Evolutionary conservation across 768 basidiomycete species (phyloP).

Genomic region (Amanita jacksonii): DNA sequence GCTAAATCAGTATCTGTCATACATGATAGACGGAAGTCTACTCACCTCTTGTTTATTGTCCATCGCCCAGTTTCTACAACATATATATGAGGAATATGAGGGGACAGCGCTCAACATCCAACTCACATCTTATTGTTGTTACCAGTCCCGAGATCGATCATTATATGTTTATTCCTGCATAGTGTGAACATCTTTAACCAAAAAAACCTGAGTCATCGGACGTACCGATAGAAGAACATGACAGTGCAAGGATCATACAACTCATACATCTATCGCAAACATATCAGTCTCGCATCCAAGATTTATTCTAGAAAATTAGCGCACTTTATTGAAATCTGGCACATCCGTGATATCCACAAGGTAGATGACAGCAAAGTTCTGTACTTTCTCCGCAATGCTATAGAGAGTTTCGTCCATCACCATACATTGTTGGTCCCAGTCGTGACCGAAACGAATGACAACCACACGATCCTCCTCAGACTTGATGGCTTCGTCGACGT

Average conservation of each 20-base stretch:
- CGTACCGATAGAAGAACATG: slow-evolving; percentile 97
- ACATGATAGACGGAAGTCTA: neutral
- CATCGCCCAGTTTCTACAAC: slow-evolving; percentile 91
- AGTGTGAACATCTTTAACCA: neutral
- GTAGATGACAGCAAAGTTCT: slow-evolving; percentile 98
- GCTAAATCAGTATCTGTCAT: neutral
- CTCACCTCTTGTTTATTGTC: slow-evolving; percentile 95
- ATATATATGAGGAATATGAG: neutral
- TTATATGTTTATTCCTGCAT: slow-evolving; percentile 92
- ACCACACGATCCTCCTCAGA: slow-evolving; percentile 96
- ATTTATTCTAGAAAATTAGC: slow-evolving; percentile 10
- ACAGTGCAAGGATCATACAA: slow-evolving; percentile 95
- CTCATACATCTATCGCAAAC: slow-evolving; percentile 80
- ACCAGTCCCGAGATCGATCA: slow-evolving; percentile 99
- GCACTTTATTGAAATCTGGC: slow-evolving; percentile 96
- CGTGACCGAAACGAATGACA: slow-evolving; percentile 90
- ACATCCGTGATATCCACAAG: slow-evolving; percentile 92
- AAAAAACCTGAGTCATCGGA: neutral
- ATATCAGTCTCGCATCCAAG: neutral
- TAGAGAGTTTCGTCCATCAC: slow-evolving; percentile 97
- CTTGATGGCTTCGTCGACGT: slow-evolving; percentile 98
- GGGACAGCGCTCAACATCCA: slow-evolving; percentile 7
- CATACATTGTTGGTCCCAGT: slow-evolving; percentile 94
- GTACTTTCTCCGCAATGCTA: slow-evolving; percentile 87
- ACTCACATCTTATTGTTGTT: slow-evolving; percentile 98